Evolutionary conservation across 116 monocot species (phyloP).

Genomic region (Iris pallida): DNA sequence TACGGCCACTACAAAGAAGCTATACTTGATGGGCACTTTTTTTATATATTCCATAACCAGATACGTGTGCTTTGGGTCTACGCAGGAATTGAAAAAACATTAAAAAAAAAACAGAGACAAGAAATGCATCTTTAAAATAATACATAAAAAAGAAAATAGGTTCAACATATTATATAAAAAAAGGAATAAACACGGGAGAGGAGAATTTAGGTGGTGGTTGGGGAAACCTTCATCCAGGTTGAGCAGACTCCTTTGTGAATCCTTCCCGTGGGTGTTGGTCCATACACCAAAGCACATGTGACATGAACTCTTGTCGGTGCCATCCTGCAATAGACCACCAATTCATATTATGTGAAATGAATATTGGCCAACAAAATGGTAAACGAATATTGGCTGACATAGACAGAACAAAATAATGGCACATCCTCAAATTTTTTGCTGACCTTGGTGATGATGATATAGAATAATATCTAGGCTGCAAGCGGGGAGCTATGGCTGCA

Average conservation of each 20-base stretch:
- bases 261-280: constrained; percentile 78
- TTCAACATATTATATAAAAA: no score
- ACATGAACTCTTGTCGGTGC: constrained; percentile 73
- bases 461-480: constrained; percentile 91
- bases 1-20: no score
- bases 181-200: no score
- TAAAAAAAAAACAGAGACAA: no score
- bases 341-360: neutral
- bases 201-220: no score
- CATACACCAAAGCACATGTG: constrained; percentile 84
- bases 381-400: no score
- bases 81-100: no score
- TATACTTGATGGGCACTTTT: no score
- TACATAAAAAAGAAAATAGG: no score
- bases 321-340: constrained; percentile 33
- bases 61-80: no score
- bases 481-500: constrained; percentile 75
- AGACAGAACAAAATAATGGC: neutral
- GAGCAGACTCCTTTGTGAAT: constrained; percentile 93
- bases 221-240: constrained; percentile 91
- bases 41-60: no score
- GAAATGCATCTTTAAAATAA: no score
- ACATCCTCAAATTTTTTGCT: neutral
- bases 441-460: constrained; percentile 92
- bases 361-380: neutral